These are phyloP conservation scores for Corynespora cassiicola DNA, from an alignment of 2,329 filamentous ascomycete genomes.

Conservation along the genomic window DNA sequence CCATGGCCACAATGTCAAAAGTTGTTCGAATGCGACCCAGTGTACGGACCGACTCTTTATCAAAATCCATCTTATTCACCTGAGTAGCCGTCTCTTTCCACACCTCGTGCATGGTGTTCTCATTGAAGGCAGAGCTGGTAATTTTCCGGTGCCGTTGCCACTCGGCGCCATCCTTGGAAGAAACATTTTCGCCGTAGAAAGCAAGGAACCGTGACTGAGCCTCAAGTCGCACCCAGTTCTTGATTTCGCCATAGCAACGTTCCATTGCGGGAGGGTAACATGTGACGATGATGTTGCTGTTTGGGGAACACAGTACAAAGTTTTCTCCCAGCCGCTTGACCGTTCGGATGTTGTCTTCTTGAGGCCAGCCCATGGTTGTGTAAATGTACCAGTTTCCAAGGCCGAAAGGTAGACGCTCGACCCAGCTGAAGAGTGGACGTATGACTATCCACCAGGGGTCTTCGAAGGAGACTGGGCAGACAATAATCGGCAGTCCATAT, in stretches of 20 bases:
- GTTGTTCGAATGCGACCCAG: slow-evolving; percentile 7
- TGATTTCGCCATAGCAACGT: slow-evolving; percentile 12
- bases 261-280: slow-evolving; percentile 20
- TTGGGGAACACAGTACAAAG: slow-evolving; percentile 30
- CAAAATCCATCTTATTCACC: slow-evolving; percentile 9
- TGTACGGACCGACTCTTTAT: slow-evolving; percentile 5
- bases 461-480: slow-evolving; percentile 26
- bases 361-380: slow-evolving; percentile 30
- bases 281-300: slow-evolving; percentile 24
- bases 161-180: slow-evolving; percentile 19
- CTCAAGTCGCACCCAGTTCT: slow-evolving; percentile 17
- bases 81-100: slow-evolving; percentile 19
- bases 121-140: slow-evolving; percentile 21
- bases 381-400: slow-evolving; percentile 27
- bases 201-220: slow-evolving; percentile 20
- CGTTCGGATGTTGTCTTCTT: slow-evolving; percentile 19
- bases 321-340: slow-evolving; percentile 24
- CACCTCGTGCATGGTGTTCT: slow-evolving; percentile 14
- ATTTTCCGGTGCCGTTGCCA: slow-evolving; percentile 31
- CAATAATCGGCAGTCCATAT: slow-evolving; percentile 22
- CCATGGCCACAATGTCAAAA: slow-evolving; percentile 23
- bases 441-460: slow-evolving; percentile 28
- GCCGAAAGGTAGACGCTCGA: slow-evolving; percentile 21
- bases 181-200: slow-evolving; percentile 26
- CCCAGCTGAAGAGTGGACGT: slow-evolving; percentile 20